A percentile compares a stretch with the other conserved stretches of the same genome.
phyloP scores from a whole-genome alignment of 768 basidiomycete species.

The Mycena pura region DNA sequence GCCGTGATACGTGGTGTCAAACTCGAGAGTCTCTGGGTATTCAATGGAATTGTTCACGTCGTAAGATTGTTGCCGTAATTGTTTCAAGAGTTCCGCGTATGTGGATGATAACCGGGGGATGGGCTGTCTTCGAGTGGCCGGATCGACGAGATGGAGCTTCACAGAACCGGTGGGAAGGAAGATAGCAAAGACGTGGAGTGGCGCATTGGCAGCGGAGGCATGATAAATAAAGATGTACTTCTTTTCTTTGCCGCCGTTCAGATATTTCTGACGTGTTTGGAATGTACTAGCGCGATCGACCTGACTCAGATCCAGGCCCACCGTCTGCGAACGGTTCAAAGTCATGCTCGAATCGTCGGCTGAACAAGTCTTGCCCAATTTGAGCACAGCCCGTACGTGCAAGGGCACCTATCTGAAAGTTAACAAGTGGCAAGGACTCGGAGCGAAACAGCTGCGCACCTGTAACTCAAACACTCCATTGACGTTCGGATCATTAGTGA shows the following conservation, averaged over 20 bases:
- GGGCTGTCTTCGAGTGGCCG: conserved; percentile 83
- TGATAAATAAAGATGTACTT: conserved; percentile 93
- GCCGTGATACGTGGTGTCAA: conserved; percentile 76
- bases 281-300: conserved; percentile 68
- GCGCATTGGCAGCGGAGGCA: conserved; percentile 71
- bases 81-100: conserved; percentile 68
- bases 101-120: conserved; percentile 78
- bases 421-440: not conserved
- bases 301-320: conserved; percentile 84
- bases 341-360: conserved; percentile 71
- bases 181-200: conserved; percentile 87
- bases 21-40: conserved; percentile 70
- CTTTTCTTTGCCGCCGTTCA: conserved; percentile 69
- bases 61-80: conserved; percentile 47
- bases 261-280: conserved; percentile 70
- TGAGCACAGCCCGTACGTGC: conserved; percentile 78
- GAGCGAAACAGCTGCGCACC: conserved; percentile 48
- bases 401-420: conserved; percentile 71
- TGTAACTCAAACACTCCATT: conserved; percentile 95
- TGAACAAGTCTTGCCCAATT: conserved; percentile 83
- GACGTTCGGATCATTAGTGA: conserved; percentile 93
- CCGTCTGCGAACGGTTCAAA: conserved; percentile 81
- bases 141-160: conserved; percentile 90
- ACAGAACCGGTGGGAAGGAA: conserved; percentile 77
- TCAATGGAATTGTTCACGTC: conserved; percentile 55